A percentile compares a stretch with the other conserved stretches of the same genome.
These are phyloP conservation scores for Stylosanthes scabra DNA, from an alignment of 331 rosid genomes.

Conservation along the genomic window DNA sequence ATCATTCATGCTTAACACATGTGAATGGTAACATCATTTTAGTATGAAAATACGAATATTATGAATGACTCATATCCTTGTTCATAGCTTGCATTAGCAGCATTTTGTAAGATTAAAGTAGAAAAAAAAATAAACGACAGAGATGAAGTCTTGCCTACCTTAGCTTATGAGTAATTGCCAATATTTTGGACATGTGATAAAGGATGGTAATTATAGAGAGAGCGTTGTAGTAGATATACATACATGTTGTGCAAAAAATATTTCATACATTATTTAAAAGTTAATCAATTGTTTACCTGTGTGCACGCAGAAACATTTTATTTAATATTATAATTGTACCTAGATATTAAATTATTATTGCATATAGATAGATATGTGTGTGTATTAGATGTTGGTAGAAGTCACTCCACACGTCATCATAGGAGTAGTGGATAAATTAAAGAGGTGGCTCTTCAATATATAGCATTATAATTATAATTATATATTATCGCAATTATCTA, in stretches of 20 bases:
- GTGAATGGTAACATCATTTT: background rate
- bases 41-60: background rate
- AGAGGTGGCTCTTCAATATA: background rate
- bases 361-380: too few relatives aligned
- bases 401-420: background rate
- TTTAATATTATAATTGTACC: too few relatives aligned
- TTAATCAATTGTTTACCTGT: too few relatives aligned
- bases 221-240: too few relatives aligned
- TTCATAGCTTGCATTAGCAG: conserved; percentile 3
- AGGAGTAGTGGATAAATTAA: background rate
- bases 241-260: background rate
- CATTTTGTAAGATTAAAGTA: background rate
- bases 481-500: background rate
- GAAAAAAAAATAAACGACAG: background rate
- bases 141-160: background rate
- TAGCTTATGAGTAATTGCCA: background rate
- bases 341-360: too few relatives aligned
- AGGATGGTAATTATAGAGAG: too few relatives aligned
- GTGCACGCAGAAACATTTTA: too few relatives aligned
- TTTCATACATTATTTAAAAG: background rate
- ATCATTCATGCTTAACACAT: conserved; percentile 11
- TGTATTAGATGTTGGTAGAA: too few relatives aligned
- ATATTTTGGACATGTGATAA: conserved; percentile 13
- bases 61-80: background rate
- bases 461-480: background rate